phyloP scores from a whole-genome alignment of 352 stramenopile species.

The Phytophthora pluvialis region DNA sequence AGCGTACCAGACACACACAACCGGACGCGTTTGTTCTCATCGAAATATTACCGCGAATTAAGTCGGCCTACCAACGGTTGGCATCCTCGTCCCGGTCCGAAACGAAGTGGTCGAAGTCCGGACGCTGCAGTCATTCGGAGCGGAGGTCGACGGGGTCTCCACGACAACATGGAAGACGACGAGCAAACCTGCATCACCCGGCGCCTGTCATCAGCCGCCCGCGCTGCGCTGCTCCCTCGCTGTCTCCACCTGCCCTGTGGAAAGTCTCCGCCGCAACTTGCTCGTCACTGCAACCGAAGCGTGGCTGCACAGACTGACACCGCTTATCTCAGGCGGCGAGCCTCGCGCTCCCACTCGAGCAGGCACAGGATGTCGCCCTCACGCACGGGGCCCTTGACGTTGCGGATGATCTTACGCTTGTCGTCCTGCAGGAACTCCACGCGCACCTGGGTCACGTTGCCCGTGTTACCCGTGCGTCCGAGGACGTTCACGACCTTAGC shows the following conservation, averaged over 20 bases:
- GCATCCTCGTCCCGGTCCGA: conserved; percentile 27
- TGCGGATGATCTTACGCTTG: conserved; percentile 99
- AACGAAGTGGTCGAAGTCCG: conserved; percentile 26
- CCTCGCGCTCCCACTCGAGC: conserved; percentile 99
- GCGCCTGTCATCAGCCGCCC: conserved; percentile 21
- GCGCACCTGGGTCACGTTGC: conserved; percentile 99
- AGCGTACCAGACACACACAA: conserved; percentile 21
- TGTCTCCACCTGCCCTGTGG: conserved; percentile 11
- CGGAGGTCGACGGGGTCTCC: conserved; percentile 10
- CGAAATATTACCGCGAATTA: conserved; percentile 71
- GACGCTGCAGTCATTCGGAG: conserved; percentile 25
- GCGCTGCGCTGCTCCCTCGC: conserved; percentile 8
- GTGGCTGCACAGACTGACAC: conserved; percentile 28
- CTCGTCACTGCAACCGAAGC: conserved; percentile 28
- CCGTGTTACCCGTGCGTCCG: conserved; percentile 99
- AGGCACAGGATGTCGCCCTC: conserved; percentile 99
- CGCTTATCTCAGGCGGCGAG: conserved; percentile 97
- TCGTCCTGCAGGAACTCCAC: conserved; percentile 99
- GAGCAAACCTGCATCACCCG: conserved; percentile 5
- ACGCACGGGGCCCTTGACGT: conserved; percentile 99
- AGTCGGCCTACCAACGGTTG: conserved; percentile 42
- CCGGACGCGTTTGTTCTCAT: conserved; percentile 46
- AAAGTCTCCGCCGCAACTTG: conserved; percentile 9
- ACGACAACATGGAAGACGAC: conserved; percentile 23
- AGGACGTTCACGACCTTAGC: conserved; percentile 99